Percentiles rank a stretch among this genome's conserved stretches.
phyloP scores from a whole-genome alignment of 1,284 basidiomycete species.

The Pyrrhoderma lamaoense region DNA sequence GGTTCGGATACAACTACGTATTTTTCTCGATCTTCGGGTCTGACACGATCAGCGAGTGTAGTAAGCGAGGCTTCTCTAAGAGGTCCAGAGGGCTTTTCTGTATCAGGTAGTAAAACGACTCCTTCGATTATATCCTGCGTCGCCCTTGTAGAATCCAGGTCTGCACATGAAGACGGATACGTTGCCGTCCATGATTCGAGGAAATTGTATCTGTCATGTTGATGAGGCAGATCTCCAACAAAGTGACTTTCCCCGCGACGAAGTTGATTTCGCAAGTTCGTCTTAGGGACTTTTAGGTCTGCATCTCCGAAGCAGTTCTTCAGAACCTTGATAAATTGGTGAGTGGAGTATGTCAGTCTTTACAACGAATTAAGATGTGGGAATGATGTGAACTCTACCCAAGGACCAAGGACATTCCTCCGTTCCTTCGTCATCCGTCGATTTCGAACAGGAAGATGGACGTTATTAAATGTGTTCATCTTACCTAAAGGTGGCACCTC shows the following conservation, averaged over 20 bases:
- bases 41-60: slow-evolving; percentile 3
- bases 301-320: slow-evolving; percentile 29
- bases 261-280: slow-evolving; percentile 7
- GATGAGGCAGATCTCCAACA: not conserved
- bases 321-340: slow-evolving; percentile 24
- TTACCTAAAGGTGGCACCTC: slow-evolving; percentile 23
- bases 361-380: not conserved
- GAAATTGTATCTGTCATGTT: slow-evolving; percentile 15
- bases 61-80: slow-evolving; percentile 8
- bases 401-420: slow-evolving; percentile 43
- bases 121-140: slow-evolving; percentile 7
- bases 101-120: slow-evolving; percentile 9
- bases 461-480: slow-evolving; percentile 44
- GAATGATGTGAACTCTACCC: slow-evolving; percentile 33
- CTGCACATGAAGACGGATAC: not conserved
- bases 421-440: slow-evolving; percentile 38
- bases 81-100: slow-evolving; percentile 9
- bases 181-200: slow-evolving; percentile 2
- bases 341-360: not conserved
- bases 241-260: not conserved
- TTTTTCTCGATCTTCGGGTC: not conserved
- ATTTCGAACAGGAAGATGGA: slow-evolving; percentile 34
- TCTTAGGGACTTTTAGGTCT: slow-evolving; percentile 19
- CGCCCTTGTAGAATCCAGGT: slow-evolving; percentile 2
- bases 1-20: not conserved